These are phyloP conservation scores for Aspergillus luchuensis DNA, from an alignment of 2,329 filamentous ascomycete species.

Conservation along the genomic window DNA sequence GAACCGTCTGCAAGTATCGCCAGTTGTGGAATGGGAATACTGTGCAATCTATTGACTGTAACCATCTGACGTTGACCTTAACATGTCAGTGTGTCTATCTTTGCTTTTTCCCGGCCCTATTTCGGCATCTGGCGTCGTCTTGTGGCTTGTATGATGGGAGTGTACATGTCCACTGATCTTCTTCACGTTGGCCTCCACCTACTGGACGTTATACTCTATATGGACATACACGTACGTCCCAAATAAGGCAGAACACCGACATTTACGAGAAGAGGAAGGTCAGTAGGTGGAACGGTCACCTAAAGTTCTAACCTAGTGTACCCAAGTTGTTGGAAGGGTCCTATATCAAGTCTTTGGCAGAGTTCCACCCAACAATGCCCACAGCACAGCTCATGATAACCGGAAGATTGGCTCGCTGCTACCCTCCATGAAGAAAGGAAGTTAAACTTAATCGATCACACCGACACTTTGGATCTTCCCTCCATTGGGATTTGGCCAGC, in stretches of 20 bases:
- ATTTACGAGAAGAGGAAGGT: background rate
- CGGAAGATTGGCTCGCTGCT: background rate
- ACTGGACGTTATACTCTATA: background rate
- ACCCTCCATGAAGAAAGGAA: background rate
- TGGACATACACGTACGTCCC: background rate
- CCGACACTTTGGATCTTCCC: background rate
- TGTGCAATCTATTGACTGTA: background rate
- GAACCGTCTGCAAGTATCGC: background rate
- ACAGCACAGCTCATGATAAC: background rate
- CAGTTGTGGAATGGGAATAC: background rate
- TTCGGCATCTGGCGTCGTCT: background rate
- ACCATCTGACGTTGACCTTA: background rate
- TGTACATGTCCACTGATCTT: background rate
- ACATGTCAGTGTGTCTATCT: background rate
- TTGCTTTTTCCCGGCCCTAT: background rate
- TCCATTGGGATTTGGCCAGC: background rate
- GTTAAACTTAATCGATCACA: background rate
- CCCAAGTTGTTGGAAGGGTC: background rate
- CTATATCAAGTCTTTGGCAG: background rate
- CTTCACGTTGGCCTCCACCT: background rate
- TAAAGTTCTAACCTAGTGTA: background rate
- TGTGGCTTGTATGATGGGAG: background rate
- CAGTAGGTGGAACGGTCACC: background rate
- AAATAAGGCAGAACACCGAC: background rate
- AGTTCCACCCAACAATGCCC: background rate